Evolutionary conservation across 2,329 filamentous ascomycete genomes (phyloP).

Genomic region (Orbilia javanica): DNA sequence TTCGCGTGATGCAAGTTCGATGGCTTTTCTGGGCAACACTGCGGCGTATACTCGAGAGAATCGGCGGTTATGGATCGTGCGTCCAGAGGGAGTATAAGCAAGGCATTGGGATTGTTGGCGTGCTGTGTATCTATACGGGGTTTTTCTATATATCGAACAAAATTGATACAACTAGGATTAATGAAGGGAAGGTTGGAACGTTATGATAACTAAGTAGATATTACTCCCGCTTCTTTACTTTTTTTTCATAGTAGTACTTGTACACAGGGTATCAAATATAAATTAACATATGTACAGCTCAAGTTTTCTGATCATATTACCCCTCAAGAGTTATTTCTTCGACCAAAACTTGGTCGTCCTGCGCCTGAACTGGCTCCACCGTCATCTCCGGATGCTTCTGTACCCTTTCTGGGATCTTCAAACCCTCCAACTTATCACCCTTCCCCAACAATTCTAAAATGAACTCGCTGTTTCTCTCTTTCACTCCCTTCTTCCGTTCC

Average conservation of each 20-base stretch:
- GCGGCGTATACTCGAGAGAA: not conserved
- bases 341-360: not conserved
- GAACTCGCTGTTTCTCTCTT: conserved; percentile 25
- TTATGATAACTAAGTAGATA: too few species aligned
- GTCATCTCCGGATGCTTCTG: not conserved
- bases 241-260: not conserved
- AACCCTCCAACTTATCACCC: not conserved
- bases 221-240: too few species aligned
- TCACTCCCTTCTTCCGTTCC: not conserved
- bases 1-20: not conserved
- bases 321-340: not conserved
- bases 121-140: not conserved
- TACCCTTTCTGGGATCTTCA: not conserved
- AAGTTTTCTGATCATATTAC: not conserved
- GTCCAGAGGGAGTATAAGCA: not conserved
- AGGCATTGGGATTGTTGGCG: not conserved
- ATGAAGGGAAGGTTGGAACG: too few species aligned
- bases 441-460: conserved; percentile 32
- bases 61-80: not conserved
- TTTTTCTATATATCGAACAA: conserved; percentile 14
- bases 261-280: not conserved
- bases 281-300: not conserved
- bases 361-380: not conserved
- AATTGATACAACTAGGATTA: not conserved
- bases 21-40: not conserved